Conservation (phyloP, 176 grass and related monocot genomes). For the Dactylis glomerata region DNA sequence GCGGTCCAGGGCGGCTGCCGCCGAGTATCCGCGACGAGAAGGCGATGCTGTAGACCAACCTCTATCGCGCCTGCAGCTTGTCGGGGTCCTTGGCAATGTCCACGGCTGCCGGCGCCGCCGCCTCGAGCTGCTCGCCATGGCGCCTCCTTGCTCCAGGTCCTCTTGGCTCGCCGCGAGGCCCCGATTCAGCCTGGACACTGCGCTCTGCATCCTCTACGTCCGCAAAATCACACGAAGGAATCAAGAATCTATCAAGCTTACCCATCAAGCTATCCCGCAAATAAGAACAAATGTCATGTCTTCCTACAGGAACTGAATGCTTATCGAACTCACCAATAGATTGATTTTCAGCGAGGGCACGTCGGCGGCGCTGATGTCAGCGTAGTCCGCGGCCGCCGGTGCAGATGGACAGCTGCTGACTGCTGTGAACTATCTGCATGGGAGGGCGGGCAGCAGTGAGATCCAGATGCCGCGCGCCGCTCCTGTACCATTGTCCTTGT, state of each 20-base stretch:
- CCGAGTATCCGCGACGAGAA: conserved; percentile 83
- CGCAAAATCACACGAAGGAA: background rate
- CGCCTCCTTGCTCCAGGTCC: conserved; percentile 64
- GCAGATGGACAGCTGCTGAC: conserved; percentile 14
- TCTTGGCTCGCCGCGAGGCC: conserved; percentile 77
- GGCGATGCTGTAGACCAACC: conserved; percentile 84
- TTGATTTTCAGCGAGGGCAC: conserved; percentile 55
- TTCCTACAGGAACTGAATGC: background rate
- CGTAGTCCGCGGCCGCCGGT: conserved; percentile 19
- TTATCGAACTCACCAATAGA: conserved; percentile 39
- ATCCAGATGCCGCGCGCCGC: too few species aligned
- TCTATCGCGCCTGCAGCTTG: conserved; percentile 84
- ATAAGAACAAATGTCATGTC: too few species aligned
- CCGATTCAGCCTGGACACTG: conserved; percentile 80
- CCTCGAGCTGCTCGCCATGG: conserved; percentile 66
- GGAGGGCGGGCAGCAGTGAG: too few species aligned
- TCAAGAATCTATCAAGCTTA: too few species aligned
- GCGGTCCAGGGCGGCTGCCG: conserved; percentile 84
- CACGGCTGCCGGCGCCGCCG: conserved; percentile 25
- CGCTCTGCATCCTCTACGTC: conserved; percentile 65
- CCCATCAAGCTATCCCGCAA: too few species aligned
- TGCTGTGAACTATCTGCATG: too few species aligned
- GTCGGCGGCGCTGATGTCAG: background rate
- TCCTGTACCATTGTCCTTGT: too few species aligned
- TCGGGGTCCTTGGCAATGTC: conserved; percentile 59